Conservation (phyloP, 768 basidiomycete species). For the Amanita subjunquillea region DNA sequence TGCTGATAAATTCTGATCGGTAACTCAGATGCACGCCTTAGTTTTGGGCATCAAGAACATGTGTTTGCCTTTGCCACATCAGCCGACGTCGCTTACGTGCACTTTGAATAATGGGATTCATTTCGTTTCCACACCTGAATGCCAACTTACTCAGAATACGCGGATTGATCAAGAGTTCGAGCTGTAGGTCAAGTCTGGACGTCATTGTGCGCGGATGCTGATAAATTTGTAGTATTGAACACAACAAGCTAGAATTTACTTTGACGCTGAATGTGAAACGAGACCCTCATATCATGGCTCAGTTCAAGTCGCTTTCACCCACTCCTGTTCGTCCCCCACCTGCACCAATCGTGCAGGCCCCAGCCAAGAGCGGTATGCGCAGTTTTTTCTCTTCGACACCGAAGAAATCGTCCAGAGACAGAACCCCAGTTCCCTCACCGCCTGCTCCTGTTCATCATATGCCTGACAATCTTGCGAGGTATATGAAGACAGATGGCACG, state of each 20-base stretch:
- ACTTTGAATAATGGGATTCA: slow-evolving; percentile 96
- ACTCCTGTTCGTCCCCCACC: slow-evolving; percentile 31
- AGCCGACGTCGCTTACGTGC: slow-evolving; percentile 68
- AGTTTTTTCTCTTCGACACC: slow-evolving; percentile 71
- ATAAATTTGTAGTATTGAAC: slow-evolving; percentile 56
- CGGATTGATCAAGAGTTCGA: slow-evolving; percentile 86
- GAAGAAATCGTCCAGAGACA: slow-evolving; percentile 49
- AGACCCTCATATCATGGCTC: slow-evolving; percentile 75
- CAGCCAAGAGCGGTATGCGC: slow-evolving; percentile 58
- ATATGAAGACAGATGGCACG: slow-evolving; percentile 78
- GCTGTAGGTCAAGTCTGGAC: slow-evolving; percentile 41
- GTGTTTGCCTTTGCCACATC: slow-evolving; percentile 67
- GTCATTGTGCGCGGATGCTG: neutral
- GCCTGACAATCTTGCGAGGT: slow-evolving; percentile 71
- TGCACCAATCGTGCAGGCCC: slow-evolving; percentile 26
- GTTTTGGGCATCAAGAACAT: slow-evolving; percentile 71
- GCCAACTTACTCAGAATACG: slow-evolving; percentile 43
- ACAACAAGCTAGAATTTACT: slow-evolving; percentile 92
- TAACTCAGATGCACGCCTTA: slow-evolving; percentile 20
- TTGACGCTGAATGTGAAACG: slow-evolving; percentile 79
- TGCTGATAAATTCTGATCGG: neutral
- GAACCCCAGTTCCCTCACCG: slow-evolving; percentile 28
- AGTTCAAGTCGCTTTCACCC: slow-evolving; percentile 56
- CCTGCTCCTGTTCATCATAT: slow-evolving; percentile 31
- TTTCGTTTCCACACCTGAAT: slow-evolving; percentile 85